Evolutionary conservation across 345 rosid genomes (phyloP).

Genomic region (Salix purpurea): DNA sequence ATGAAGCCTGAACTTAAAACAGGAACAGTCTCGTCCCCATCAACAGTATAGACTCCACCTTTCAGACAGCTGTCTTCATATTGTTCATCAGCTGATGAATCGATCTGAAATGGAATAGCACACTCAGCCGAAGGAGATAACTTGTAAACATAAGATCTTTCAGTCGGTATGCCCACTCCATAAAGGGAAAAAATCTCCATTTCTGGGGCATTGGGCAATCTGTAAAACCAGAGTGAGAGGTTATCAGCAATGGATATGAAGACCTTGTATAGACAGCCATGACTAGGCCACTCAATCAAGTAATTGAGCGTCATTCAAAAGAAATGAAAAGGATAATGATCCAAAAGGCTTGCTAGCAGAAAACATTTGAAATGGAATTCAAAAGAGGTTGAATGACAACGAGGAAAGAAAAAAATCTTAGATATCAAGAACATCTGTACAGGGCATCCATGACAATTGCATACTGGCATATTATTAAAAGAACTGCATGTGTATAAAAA

Average conservation of each 20-base stretch:
- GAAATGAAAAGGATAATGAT: background rate
- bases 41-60: constrained; percentile 77
- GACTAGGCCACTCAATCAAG: background rate
- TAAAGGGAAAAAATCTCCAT: constrained; percentile 89
- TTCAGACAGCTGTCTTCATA: constrained; percentile 63
- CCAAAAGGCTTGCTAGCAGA: background rate
- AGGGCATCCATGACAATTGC: background rate
- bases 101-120: constrained; percentile 84
- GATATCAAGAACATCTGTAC: background rate
- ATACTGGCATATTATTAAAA: background rate
- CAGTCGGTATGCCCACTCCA: constrained; percentile 93
- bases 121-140: constrained; percentile 64
- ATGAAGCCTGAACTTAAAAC: constrained; percentile 84
- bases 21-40: constrained; percentile 94
- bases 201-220: constrained; percentile 88
- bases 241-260: background rate
- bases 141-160: constrained; percentile 81
- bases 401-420: background rate
- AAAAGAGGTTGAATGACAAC: background rate
- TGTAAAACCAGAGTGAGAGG: constrained; percentile 32
- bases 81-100: constrained; percentile 57
- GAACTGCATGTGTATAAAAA: background rate
- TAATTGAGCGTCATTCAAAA: background rate
- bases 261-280: background rate
- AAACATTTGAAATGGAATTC: background rate